phyloP scores from a whole-genome alignment of 495 filamentous ascomycete genomes.

The Parmelia sp. region DNA sequence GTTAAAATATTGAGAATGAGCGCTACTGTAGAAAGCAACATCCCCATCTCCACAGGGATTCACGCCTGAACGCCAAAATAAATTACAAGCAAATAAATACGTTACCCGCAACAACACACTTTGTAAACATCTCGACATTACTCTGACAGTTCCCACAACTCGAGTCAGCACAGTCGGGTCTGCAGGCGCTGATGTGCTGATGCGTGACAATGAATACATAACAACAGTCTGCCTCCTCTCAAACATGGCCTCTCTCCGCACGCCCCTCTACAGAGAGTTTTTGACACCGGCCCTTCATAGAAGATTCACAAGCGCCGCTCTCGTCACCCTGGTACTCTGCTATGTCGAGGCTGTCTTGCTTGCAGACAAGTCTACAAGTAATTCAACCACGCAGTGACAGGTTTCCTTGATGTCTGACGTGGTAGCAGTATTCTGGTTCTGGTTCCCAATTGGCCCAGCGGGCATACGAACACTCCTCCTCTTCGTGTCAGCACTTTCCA shows the following conservation, averaged over 20 bases:
- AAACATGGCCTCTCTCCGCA: neutral
- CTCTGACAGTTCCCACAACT: no score
- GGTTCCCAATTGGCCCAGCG: slow-evolving; percentile 73
- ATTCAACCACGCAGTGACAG: slow-evolving; percentile 29
- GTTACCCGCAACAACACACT: neutral
- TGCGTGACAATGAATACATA: neutral
- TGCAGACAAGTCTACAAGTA: slow-evolving; percentile 63
- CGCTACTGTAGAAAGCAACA: neutral
- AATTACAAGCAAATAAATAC: neutral
- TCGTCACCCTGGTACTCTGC: slow-evolving; percentile 58
- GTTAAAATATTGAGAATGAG: neutral
- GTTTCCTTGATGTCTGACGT: slow-evolving; percentile 11
- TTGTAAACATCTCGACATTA: neutral
- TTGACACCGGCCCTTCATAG: slow-evolving; percentile 83
- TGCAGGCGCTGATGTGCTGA: neutral
- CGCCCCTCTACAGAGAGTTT: slow-evolving; percentile 74
- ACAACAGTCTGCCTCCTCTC: neutral
- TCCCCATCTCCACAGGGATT: neutral
- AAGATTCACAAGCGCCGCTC: slow-evolving; percentile 70
- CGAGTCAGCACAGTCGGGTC: neutral
- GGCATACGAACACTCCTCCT: slow-evolving; percentile 67
- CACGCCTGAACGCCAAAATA: slow-evolving; percentile 2
- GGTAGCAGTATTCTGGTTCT: slow-evolving; percentile 66
- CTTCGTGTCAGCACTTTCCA: slow-evolving; percentile 57
- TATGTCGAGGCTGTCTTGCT: slow-evolving; percentile 69